These are phyloP conservation scores for Rhizophlyctis rosea DNA, from an alignment of 192 early-diverging fungal genomes.

Conservation along the genomic window DNA sequence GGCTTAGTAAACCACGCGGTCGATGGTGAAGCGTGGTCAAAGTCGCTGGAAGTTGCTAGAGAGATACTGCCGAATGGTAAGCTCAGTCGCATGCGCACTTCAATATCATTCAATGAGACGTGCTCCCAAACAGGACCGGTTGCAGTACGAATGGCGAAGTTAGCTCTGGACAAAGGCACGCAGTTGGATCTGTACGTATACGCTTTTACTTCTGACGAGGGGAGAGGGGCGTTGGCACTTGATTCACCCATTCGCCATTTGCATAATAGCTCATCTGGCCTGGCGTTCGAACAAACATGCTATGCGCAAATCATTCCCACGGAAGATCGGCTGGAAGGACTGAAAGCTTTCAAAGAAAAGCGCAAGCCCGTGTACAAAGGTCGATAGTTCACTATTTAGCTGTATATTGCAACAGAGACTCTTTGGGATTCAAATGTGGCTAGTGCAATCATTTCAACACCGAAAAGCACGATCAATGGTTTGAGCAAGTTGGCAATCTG, in stretches of 20 bases:
- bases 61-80: constrained; percentile 62
- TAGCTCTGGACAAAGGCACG: constrained; percentile 78
- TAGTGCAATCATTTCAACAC: no score
- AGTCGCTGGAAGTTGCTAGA: constrained; percentile 75
- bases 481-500: no score
- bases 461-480: no score
- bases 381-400: no score
- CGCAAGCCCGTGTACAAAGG: constrained; percentile 78
- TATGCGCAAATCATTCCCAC: constrained; percentile 95
- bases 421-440: no score
- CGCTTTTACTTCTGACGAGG: neutral
- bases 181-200: constrained; percentile 70
- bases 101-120: no score
- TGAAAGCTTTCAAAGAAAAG: constrained; percentile 77
- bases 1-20: constrained; percentile 80
- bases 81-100: neutral
- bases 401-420: no score
- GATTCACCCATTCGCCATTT: no score
- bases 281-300: constrained; percentile 90
- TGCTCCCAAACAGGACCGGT: constrained; percentile 61
- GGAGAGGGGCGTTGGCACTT: neutral
- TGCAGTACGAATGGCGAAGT: constrained; percentile 87
- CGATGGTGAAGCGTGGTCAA: constrained; percentile 59
- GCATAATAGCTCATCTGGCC: constrained; percentile 66
- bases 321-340: constrained; percentile 86